phyloP scores from a whole-genome alignment of 2,329 filamentous ascomycete species.

The Botrytis squamosa region DNA sequence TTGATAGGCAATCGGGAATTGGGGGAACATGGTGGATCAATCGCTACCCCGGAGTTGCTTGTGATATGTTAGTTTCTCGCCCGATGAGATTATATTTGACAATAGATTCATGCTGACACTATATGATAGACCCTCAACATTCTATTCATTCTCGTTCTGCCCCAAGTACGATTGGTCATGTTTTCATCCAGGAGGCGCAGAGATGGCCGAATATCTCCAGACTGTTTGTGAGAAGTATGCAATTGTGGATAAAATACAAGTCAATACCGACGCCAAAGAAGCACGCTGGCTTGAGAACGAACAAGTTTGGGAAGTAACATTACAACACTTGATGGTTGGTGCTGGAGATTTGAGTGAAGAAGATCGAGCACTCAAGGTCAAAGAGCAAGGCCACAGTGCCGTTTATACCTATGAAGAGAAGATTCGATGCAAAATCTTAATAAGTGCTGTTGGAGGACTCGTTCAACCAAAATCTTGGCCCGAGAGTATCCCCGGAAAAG shows the following conservation, averaged over 20 bases:
- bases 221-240: conserved; percentile 53
- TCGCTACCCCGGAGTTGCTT: conserved; percentile 54
- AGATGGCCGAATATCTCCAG: conserved; percentile 56
- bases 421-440: conserved; percentile 53
- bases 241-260: conserved; percentile 56
- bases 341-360: conserved; percentile 52
- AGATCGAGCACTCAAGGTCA: conserved; percentile 46
- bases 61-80: conserved; percentile 46
- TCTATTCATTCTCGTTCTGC: conserved; percentile 62
- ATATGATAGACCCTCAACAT: conserved; percentile 48
- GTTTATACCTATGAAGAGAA: conserved; percentile 52
- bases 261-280: conserved; percentile 55
- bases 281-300: conserved; percentile 53
- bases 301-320: conserved; percentile 53
- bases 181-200: conserved; percentile 58
- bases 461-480: conserved; percentile 54
- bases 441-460: conserved; percentile 54
- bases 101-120: not conserved
- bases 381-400: conserved; percentile 46
- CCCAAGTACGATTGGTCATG: conserved; percentile 58
- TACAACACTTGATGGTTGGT: conserved; percentile 51
- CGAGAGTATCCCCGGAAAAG: conserved; percentile 50
- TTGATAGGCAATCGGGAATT: conserved; percentile 55
- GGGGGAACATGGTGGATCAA: conserved; percentile 58
- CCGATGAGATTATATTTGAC: not conserved